Conservation (phyloP, 1,139 yeast genomes). For the Candida sojae region DNA sequence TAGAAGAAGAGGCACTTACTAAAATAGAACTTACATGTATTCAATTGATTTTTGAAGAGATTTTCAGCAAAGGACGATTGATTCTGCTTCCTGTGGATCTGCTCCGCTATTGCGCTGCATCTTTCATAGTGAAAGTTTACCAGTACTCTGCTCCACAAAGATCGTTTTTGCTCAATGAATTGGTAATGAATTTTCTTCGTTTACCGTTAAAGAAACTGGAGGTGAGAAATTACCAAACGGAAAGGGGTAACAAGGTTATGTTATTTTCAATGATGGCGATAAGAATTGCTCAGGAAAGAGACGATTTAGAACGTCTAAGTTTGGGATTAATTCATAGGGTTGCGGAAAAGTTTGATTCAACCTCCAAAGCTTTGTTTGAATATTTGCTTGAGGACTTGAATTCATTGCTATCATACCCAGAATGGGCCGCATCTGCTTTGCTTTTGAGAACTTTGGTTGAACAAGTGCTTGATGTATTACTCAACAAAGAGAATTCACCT, state of each 20-base stretch:
- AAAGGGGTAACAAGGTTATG: slow-evolving; percentile 51
- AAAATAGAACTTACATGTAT: slow-evolving; percentile 11
- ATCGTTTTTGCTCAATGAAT: slow-evolving; percentile 58
- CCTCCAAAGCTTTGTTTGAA: slow-evolving; percentile 46
- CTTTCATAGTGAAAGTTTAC: slow-evolving; percentile 35
- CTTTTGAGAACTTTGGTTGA: slow-evolving; percentile 5
- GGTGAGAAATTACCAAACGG: slow-evolving; percentile 45
- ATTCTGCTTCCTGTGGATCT: slow-evolving; percentile 9
- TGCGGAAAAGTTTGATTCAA: background rate
- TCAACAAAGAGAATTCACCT: background rate
- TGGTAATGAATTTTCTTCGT: slow-evolving; percentile 51
- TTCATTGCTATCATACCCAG: slow-evolving; percentile 50
- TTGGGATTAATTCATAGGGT: background rate
- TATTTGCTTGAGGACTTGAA: slow-evolving; percentile 58
- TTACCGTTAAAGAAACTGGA: slow-evolving; percentile 43
- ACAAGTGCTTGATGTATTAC: background rate
- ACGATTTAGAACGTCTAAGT: background rate
- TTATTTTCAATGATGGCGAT: slow-evolving; percentile 47
- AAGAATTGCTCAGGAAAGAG: slow-evolving; percentile 21
- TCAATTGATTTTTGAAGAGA: slow-evolving; percentile 11
- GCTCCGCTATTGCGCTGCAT: slow-evolving; percentile 9
- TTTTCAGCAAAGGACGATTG: slow-evolving; percentile 6
- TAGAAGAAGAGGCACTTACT: slow-evolving; percentile 12
- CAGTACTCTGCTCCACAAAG: slow-evolving; percentile 51
- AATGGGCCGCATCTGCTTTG: slow-evolving; percentile 61